Evolutionary conservation across 768 basidiomycete genomes (phyloP).

Genomic region (Lactarius pseudohatsudake): DNA sequence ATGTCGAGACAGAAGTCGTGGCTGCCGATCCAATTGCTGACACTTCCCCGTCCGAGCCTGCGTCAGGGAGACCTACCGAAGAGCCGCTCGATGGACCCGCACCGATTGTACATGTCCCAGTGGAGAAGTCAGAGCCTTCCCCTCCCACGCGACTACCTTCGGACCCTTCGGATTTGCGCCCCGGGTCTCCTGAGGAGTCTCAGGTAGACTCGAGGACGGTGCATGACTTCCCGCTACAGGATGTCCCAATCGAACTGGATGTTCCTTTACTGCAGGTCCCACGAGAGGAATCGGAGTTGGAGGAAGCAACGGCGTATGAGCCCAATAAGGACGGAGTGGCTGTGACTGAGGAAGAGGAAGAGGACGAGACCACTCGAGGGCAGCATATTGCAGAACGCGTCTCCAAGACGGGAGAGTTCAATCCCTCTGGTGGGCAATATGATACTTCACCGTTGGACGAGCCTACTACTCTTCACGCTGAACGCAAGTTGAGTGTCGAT

Average conservation of each 20-base stretch:
- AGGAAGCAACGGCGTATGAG: background rate
- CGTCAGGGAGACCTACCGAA: conserved; percentile 1
- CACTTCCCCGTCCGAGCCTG: background rate
- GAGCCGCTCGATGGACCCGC: background rate
- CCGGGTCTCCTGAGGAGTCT: conserved; percentile 12
- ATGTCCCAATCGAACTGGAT: background rate
- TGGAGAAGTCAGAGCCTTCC: background rate
- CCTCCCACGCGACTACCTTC: background rate
- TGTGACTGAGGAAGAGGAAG: conserved; percentile 39
- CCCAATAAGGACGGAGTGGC: conserved; percentile 12
- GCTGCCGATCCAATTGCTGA: conserved; percentile 4
- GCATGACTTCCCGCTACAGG: background rate
- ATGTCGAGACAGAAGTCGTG: conserved; percentile 4
- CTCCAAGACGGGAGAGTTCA: conserved; percentile 62
- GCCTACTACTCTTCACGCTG: conserved; percentile 13
- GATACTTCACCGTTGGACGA: conserved; percentile 33
- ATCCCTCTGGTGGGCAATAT: conserved; percentile 45
- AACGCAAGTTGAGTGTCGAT: background rate
- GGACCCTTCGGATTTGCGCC: conserved; percentile 14
- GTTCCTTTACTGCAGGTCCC: background rate
- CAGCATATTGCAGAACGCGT: conserved; percentile 42
- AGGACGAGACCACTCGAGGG: conserved; percentile 54
- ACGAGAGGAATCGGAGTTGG: conserved; percentile 4
- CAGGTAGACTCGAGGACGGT: conserved; percentile 4
- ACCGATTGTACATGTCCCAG: background rate